Conservation (phyloP, 805 yeast species). For the Kazachstania taianensis region DNA sequence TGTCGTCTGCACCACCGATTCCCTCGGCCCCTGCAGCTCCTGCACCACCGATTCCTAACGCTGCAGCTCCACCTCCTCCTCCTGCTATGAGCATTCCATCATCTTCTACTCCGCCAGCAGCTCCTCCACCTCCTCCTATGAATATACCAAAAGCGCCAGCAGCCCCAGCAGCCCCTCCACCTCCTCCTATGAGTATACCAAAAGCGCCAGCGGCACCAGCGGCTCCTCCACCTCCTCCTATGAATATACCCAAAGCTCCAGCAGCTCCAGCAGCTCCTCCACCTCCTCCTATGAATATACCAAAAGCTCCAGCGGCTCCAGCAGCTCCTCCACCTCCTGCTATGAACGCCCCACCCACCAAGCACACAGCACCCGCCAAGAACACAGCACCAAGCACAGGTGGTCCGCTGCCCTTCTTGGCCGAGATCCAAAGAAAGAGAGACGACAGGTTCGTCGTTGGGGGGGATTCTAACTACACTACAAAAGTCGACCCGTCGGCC, state of each 20-base stretch:
- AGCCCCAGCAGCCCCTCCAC: conserved; percentile 11
- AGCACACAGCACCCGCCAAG: conserved; percentile 22
- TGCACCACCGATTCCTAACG: conserved; percentile 23
- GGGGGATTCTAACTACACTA: conserved; percentile 23
- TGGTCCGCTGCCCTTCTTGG: conserved; percentile 40
- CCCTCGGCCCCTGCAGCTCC: conserved; percentile 1
- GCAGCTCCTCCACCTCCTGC: conserved; percentile 8
- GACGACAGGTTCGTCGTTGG: conserved; percentile 39
- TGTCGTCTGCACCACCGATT: neutral
- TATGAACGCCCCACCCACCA: conserved; percentile 22
- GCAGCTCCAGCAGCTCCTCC: conserved; percentile 7
- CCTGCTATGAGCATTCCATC: conserved; percentile 16
- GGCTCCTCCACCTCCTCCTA: conserved; percentile 13
- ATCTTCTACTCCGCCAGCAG: conserved; percentile 8
- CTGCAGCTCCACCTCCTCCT: conserved; percentile 19
- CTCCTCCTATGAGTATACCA: conserved; percentile 11
- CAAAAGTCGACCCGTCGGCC: conserved; percentile 10
- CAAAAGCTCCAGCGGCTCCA: conserved; percentile 11
- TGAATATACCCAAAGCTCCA: conserved; percentile 5
- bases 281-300: conserved; percentile 16
- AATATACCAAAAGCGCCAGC: conserved; percentile 12
- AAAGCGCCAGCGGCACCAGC: conserved; percentile 15
- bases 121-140: conserved; percentile 14
- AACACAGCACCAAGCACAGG: conserved; percentile 17
- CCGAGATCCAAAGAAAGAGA: conserved; percentile 41